Conservation (phyloP, 441 rosid genomes). For the Pelargonium fulgidum region DNA sequence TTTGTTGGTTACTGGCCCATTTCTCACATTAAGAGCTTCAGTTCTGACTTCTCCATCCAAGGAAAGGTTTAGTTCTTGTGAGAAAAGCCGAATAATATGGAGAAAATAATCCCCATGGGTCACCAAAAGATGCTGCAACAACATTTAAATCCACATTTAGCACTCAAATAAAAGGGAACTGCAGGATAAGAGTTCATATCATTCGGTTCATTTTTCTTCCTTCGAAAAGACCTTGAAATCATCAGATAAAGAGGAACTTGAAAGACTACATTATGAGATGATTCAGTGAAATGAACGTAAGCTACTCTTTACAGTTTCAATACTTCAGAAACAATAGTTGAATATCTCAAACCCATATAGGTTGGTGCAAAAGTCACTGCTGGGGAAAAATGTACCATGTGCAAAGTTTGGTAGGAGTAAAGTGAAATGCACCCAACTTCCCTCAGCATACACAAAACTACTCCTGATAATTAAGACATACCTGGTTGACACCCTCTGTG, state of each 20-base stretch:
- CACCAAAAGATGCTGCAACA: slow-evolving; percentile 39
- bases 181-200: not conserved
- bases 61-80: slow-evolving; percentile 34
- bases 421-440: slow-evolving; percentile 7
- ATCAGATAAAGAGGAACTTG: slow-evolving; percentile 3
- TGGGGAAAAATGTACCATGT: not conserved
- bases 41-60: slow-evolving; percentile 34
- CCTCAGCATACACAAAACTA: not conserved
- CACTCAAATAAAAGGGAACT: not conserved
- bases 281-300: not conserved
- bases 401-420: not conserved
- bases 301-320: not conserved
- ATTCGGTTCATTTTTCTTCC: not conserved
- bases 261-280: not conserved
- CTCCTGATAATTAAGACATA: slow-evolving; percentile 12
- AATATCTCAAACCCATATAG: too few relatives aligned
- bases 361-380: not conserved
- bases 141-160: slow-evolving; percentile 16
- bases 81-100: slow-evolving; percentile 27
- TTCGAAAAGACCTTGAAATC: not conserved
- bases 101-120: slow-evolving; percentile 40
- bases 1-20: slow-evolving; percentile 17
- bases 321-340: not conserved
- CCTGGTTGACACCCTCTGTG: slow-evolving; percentile 53
- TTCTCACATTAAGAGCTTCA: slow-evolving; percentile 14